phyloP scores from a whole-genome alignment of 2,329 filamentous ascomycete species.

The Fusarium guadeloupense region DNA sequence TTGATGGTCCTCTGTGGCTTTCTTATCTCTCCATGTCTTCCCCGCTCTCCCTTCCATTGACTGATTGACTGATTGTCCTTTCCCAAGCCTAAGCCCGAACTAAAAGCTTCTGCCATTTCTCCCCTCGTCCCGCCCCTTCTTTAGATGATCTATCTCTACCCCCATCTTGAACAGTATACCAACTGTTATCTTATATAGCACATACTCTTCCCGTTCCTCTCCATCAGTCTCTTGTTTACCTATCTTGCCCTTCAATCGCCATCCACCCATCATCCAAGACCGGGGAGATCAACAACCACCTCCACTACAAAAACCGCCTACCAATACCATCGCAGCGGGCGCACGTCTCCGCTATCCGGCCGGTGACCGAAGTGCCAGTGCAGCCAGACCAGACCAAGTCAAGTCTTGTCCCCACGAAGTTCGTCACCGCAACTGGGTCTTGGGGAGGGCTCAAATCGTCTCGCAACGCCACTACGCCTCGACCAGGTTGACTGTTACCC shows the following conservation, averaged over 20 bases:
- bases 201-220: neutral
- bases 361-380: conserved; percentile 34
- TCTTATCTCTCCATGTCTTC: conserved; percentile 26
- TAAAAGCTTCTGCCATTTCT: neutral
- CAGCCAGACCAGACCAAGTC: conserved; percentile 17
- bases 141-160: neutral
- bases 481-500: conserved; percentile 33
- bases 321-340: conserved; percentile 30
- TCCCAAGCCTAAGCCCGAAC: conserved; percentile 6
- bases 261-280: conserved; percentile 4
- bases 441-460: conserved; percentile 30
- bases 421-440: conserved; percentile 43
- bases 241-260: neutral
- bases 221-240: neutral
- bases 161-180: neutral
- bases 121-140: conserved; percentile 2
- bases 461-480: conserved; percentile 42
- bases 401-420: conserved; percentile 39
- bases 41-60: conserved; percentile 26
- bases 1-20: conserved; percentile 17
- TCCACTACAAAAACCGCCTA: conserved; percentile 8
- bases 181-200: conserved; percentile 1
- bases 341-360: conserved; percentile 36
- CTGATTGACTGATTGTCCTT: conserved; percentile 10
- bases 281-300: conserved; percentile 12